phyloP scores from a whole-genome alignment of 2,329 filamentous ascomycete genomes.

The Talaromyces sp. region DNA sequence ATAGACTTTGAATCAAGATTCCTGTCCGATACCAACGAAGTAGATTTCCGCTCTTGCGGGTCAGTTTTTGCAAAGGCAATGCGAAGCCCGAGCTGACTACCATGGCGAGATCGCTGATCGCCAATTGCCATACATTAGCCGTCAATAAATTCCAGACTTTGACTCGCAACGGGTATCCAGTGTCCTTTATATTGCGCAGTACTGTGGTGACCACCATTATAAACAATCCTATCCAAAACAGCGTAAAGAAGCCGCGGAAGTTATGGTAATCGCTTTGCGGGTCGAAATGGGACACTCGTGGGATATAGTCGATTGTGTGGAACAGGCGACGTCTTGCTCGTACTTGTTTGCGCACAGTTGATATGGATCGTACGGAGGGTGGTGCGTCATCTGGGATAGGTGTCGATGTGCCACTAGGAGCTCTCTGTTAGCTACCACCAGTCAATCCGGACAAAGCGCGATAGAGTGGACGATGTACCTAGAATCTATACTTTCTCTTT shows the following conservation, averaged over 20 bases:
- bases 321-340: conserved; percentile 82
- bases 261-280: conserved; percentile 86
- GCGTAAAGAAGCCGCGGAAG: conserved; percentile 94
- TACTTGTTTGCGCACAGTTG: conserved; percentile 76
- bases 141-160: conserved; percentile 87
- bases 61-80: conserved; percentile 69
- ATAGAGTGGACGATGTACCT: neutral
- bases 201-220: conserved; percentile 98
- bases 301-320: conserved; percentile 86
- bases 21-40: conserved; percentile 74
- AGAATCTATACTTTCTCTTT: conserved; percentile 8
- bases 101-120: conserved; percentile 80
- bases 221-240: conserved; percentile 95
- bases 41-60: conserved; percentile 54
- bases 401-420: conserved; percentile 15
- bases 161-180: conserved; percentile 77
- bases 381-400: conserved; percentile 72
- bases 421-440: neutral
- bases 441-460: neutral
- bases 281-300: conserved; percentile 92
- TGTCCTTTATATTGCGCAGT: conserved; percentile 89
- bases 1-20: conserved; percentile 77
- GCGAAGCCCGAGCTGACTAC: conserved; percentile 69
- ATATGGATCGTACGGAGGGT: conserved; percentile 84
- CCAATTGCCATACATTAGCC: conserved; percentile 83